phyloP scores from a whole-genome alignment of 139 green algal species.

The Tetraselmis striata region DNA sequence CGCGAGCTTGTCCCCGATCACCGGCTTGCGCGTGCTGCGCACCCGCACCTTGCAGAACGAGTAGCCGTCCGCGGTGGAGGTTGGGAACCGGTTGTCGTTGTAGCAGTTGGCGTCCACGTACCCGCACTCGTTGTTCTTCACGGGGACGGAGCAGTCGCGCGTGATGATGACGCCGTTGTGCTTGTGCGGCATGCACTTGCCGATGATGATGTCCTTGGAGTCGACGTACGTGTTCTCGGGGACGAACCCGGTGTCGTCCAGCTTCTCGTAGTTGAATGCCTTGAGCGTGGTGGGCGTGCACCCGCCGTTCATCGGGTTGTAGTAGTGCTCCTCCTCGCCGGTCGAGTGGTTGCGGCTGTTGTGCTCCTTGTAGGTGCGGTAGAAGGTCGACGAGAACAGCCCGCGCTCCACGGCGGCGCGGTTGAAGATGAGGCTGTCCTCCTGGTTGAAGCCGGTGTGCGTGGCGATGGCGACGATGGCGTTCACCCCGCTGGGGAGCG shows the following conservation, averaged over 20 bases:
- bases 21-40: neutral
- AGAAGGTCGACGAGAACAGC: conserved; percentile 96
- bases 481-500: conserved; percentile 58
- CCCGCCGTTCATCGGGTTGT: conserved; percentile 67
- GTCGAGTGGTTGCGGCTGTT: conserved; percentile 38
- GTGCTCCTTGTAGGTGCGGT: conserved; percentile 83
- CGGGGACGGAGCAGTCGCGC: conserved; percentile 54
- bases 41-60: conserved; percentile 16
- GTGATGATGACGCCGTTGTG: conserved; percentile 45
- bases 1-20: conserved; percentile 98
- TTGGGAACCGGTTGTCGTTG: conserved; percentile 10
- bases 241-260: conserved; percentile 93
- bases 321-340: conserved; percentile 77
- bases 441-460: conserved; percentile 99
- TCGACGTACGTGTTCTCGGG: conserved; percentile 55
- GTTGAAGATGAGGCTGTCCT: conserved; percentile 98
- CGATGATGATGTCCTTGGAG: conserved; percentile 65
- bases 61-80: conserved; percentile 14
- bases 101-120: conserved; percentile 50
- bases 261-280: conserved; percentile 95
- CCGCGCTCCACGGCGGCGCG: conserved; percentile 91
- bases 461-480: conserved; percentile 93
- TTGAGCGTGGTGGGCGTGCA: conserved; percentile 55
- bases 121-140: conserved; percentile 63
- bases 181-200: conserved; percentile 49